phyloP scores from a whole-genome alignment of 1,284 basidiomycete genomes.

The Austroboletus rostrupii region DNA sequence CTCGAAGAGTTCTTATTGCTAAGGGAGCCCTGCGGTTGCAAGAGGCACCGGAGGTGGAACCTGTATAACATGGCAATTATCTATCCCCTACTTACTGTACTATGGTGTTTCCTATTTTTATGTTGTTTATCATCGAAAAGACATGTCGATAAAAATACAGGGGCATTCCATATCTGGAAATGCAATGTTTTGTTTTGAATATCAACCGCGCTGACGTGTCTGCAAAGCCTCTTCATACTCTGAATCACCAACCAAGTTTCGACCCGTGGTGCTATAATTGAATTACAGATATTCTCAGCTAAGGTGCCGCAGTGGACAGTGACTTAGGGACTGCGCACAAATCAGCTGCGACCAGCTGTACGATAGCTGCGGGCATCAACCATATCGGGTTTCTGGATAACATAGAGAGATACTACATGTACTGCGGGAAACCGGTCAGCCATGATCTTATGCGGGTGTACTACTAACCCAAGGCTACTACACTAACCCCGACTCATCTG shows the following conservation, averaged over 20 bases:
- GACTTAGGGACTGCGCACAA: background rate
- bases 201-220: slow-evolving; percentile 9
- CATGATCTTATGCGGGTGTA: background rate
- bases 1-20: slow-evolving; percentile 18
- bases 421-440: background rate
- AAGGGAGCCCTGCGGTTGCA: slow-evolving; percentile 1
- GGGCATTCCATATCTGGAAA: slow-evolving; percentile 19
- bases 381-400: too few relatives aligned
- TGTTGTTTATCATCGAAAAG: background rate
- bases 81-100: background rate
- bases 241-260: too few relatives aligned
- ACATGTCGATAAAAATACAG: slow-evolving; percentile 5
- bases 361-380: background rate
- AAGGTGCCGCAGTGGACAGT: slow-evolving; percentile 6
- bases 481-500: background rate
- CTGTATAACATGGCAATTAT: background rate
- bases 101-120: background rate
- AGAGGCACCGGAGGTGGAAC: background rate
- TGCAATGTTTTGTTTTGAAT: background rate
- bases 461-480: background rate
- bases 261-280: too few relatives aligned
- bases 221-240: background rate
- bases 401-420: too few relatives aligned
- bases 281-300: background rate
- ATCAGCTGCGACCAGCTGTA: slow-evolving; percentile 4